These are phyloP conservation scores for Balansia obtecta DNA, from an alignment of 2,329 filamentous ascomycete genomes.

Conservation along the genomic window DNA sequence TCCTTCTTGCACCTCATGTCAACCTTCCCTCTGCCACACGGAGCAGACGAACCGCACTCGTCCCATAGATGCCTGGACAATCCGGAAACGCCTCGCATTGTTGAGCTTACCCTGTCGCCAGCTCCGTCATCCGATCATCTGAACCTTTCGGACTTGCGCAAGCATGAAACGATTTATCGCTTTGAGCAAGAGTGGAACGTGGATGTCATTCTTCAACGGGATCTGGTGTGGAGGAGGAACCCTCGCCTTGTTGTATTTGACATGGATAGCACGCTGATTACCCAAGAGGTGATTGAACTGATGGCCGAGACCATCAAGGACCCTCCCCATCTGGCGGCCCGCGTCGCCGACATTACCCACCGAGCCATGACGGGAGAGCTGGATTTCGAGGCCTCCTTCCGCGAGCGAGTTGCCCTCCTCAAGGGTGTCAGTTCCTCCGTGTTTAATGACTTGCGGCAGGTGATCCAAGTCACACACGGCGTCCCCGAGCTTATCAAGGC, in stretches of 20 bases:
- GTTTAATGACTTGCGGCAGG: constrained; percentile 62
- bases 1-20: constrained; percentile 56
- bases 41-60: constrained; percentile 40
- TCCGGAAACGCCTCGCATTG: constrained; percentile 46
- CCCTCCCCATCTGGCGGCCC: constrained; percentile 58
- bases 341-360: constrained; percentile 80
- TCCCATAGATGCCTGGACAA: constrained; percentile 54
- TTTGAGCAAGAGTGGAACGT: constrained; percentile 87
- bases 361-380: constrained; percentile 94
- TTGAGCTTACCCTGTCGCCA: constrained; percentile 53
- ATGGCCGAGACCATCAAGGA: constrained; percentile 67
- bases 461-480: constrained; percentile 72
- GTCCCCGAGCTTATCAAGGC: constrained; percentile 62
- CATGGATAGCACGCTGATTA: constrained; percentile 96
- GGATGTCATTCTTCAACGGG: constrained; percentile 65
- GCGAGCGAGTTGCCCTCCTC: constrained; percentile 67
- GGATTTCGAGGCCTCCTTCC: constrained; percentile 77
- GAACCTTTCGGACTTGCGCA: constrained; percentile 56
- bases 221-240: constrained; percentile 62
- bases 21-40: constrained; percentile 42
- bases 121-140: constrained; percentile 50
- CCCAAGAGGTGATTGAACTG: constrained; percentile 95
- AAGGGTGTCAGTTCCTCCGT: constrained; percentile 68
- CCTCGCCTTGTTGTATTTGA: constrained; percentile 90
- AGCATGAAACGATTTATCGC: constrained; percentile 68